Conservation (phyloP, 805 yeast species). For the Candida pseudofarinosa region DNA sequence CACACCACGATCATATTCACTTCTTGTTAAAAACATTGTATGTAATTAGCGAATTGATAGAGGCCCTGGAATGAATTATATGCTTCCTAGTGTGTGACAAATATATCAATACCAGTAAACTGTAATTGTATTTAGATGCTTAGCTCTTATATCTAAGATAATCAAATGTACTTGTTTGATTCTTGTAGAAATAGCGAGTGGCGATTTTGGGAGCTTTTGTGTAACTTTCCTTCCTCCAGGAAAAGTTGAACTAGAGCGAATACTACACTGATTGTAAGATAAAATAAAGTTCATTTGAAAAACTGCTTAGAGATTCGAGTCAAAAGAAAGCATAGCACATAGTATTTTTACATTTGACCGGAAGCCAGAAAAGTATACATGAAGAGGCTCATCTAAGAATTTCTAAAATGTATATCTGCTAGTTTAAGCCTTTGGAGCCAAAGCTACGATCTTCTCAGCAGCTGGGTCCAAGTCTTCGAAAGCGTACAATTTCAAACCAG, state of each 20-base stretch:
- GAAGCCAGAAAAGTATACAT: not conserved
- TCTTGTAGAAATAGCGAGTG: not conserved
- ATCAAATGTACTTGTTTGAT: not conserved
- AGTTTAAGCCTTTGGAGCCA: conserved; percentile 37
- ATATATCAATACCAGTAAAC: not conserved
- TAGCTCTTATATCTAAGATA: not conserved
- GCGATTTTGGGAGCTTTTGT: not conserved
- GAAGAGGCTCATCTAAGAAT: not conserved
- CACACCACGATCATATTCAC: conserved; percentile 98
- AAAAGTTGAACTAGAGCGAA: too few relatives aligned
- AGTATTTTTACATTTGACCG: not conserved
- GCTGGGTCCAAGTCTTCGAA: conserved; percentile 94
- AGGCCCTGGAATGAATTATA: not conserved
- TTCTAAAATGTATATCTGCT: not conserved
- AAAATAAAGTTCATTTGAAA: not conserved
- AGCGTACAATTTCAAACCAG: conserved; percentile 90
- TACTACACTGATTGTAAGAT: too few relatives aligned
- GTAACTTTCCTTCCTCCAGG: too few relatives aligned
- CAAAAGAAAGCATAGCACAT: not conserved
- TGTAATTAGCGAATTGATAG: not conserved
- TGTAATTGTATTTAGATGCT: not conserved
- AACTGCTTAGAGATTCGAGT: not conserved
- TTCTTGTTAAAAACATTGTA: conserved; percentile 93
- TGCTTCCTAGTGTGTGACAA: not conserved
- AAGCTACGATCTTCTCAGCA: conserved; percentile 88